These are phyloP conservation scores for Pluteus cervinus DNA, from an alignment of 768 basidiomycete species.

Conservation along the genomic window DNA sequence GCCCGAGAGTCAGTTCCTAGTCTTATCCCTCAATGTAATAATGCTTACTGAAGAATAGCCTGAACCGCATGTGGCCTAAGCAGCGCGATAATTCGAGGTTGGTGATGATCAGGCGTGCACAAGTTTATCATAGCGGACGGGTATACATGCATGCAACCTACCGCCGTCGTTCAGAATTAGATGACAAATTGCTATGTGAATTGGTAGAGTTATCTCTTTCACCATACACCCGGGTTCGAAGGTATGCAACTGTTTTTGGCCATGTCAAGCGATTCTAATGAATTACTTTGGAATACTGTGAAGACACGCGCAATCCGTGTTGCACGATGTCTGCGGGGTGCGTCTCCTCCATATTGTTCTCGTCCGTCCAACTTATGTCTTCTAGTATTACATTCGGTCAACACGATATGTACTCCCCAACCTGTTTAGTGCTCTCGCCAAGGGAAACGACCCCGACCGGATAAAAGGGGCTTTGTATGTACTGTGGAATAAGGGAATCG, in stretches of 20 bases:
- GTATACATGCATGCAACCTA: constrained; percentile 75
- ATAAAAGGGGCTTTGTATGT: constrained; percentile 94
- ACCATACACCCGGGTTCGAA: constrained; percentile 70
- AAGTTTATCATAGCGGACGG: constrained; percentile 70
- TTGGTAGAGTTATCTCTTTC: constrained; percentile 73
- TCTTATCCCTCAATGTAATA: background rate
- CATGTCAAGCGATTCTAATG: constrained; percentile 1
- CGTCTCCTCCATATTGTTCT: constrained; percentile 20
- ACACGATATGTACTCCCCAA: constrained; percentile 58
- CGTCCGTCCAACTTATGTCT: constrained; percentile 5
- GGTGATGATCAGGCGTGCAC: constrained; percentile 72
- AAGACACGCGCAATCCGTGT: constrained; percentile 64
- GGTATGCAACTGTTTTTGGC: constrained; percentile 34
- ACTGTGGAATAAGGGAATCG: constrained; percentile 64
- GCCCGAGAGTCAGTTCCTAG: constrained; percentile 47
- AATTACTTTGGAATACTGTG: constrained; percentile 2
- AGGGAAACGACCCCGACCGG: constrained; percentile 81
- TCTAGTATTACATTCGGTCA: constrained; percentile 65
- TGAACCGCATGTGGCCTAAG: constrained; percentile 59
- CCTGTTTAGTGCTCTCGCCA: constrained; percentile 55
- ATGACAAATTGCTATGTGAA: constrained; percentile 63
- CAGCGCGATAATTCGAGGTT: constrained; percentile 75
- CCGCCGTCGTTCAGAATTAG: constrained; percentile 67
- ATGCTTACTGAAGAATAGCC: constrained; percentile 29
- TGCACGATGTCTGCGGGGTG: constrained; percentile 61